Conservation (phyloP, 192 early-diverging fungal species). For the Obelidium mucronatum region DNA sequence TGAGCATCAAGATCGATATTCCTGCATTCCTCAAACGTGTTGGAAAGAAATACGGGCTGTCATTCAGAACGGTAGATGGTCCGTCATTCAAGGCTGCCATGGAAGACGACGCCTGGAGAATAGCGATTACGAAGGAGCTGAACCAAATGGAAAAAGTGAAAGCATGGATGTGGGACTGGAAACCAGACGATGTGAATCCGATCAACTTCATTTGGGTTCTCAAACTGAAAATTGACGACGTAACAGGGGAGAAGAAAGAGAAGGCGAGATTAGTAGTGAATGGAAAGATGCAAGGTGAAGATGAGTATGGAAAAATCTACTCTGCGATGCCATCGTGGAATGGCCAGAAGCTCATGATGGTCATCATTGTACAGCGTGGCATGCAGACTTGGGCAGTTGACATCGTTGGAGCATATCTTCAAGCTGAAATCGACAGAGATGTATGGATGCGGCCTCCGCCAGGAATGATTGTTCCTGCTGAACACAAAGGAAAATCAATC, state of each 20-base stretch:
- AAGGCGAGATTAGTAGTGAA: neutral
- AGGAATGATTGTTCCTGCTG: neutral
- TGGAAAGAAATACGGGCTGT: neutral
- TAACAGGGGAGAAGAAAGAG: constrained; percentile 3
- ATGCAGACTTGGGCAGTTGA: neutral
- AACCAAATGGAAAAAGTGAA: neutral
- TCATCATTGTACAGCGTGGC: neutral
- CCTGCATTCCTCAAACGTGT: neutral
- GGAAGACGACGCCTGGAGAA: neutral
- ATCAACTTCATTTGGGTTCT: neutral
- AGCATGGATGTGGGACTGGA: neutral
- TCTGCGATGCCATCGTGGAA: neutral
- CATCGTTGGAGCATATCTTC: neutral
- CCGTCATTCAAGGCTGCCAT: neutral
- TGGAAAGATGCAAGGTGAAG: neutral
- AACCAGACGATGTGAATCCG: neutral
- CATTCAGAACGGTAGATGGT: neutral
- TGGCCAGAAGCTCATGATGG: neutral
- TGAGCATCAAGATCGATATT: neutral
- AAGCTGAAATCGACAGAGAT: neutral
- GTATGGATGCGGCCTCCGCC: neutral
- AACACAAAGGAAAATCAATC: neutral
- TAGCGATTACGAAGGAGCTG: neutral
- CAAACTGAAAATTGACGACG: neutral
- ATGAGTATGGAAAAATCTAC: neutral